phyloP scores from a whole-genome alignment of 2,329 filamentous ascomycete genomes.

The Fusarium hostae region DNA sequence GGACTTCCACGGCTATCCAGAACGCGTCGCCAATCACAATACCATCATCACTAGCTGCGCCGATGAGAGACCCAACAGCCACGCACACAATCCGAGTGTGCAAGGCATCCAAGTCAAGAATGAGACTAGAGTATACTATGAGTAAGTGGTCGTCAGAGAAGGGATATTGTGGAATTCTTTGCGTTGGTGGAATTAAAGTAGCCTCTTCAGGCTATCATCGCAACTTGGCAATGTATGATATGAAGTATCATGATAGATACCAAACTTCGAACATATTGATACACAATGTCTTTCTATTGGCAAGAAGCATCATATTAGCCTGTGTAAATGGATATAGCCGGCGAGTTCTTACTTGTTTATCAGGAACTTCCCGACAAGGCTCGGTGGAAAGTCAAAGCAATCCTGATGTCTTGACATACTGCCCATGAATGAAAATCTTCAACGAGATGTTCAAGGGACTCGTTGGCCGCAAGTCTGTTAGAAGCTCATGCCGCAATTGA shows the following conservation, averaged over 20 bases:
- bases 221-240: background rate
- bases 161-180: too few species aligned
- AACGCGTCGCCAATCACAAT: constrained; percentile 13
- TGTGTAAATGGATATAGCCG: too few species aligned
- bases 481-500: rapidly evolving
- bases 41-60: constrained; percentile 9
- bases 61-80: background rate
- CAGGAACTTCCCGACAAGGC: background rate
- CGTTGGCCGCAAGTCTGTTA: rapidly evolving
- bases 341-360: too few species aligned
- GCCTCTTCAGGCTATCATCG: too few species aligned
- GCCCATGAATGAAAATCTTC: too few species aligned
- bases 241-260: background rate
- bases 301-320: background rate
- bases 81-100: background rate
- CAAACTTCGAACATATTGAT: background rate
- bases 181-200: background rate
- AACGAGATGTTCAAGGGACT: background rate
- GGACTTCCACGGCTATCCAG: constrained; percentile 16
- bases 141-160: too few species aligned
- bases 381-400: background rate
- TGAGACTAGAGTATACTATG: constrained; percentile 30
- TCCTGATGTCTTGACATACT: background rate
- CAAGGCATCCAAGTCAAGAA: constrained; percentile 34
- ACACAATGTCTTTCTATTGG: background rate